Evolutionary conservation across 768 basidiomycete species (phyloP), one percentile per base, ranked within the genome.

Genomic region (Leccinum variicolor): DNA sequence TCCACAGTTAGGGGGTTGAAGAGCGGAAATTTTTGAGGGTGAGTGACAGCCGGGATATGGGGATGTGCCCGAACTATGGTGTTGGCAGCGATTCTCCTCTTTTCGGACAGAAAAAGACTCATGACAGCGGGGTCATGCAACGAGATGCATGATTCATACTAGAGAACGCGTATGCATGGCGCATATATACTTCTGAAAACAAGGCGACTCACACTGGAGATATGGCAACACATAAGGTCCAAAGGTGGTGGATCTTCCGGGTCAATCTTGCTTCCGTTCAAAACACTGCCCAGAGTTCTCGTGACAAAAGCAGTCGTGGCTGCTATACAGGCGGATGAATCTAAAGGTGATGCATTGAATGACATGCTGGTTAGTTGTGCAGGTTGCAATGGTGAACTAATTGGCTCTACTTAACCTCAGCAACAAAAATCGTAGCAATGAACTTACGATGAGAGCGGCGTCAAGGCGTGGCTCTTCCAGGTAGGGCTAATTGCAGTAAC

Each of bases 1-100:
- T 94, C 90, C 45, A 94, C 75, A 6, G 85, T 77, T 21, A 79
- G 69, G 0, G 93, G 90, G 62, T 89, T 81, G 72, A 89, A 85
- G 4, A 97, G 79, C 2, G 94, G 92, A 70, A 97, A 98, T 49
- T 94, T 81, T 31, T 70, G 68, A 1, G 80, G 76, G 64, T 84
- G 76, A 0, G 79, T 77, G 3, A 69, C 48, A 10, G 72, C 50
- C 0, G 89, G 80, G 33, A 96, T 84, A 53, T 88, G 78, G 0
- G 82, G 79, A 69, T 86, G 77, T 50, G 75, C 64, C 55, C 67
- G 66, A 28, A 73, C 58, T 57, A 81, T 58, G 11, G 73, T 68
- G 39, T 71, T 75, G 46, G 73, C 60, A 43, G 75, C 62, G 34
- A 74, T 67, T 59, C 75, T 80, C 39, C 81, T 79, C 54, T 82